Evolutionary conservation across 2,329 filamentous ascomycete species (phyloP).

Genomic region (Colletotrichum phormii): DNA sequence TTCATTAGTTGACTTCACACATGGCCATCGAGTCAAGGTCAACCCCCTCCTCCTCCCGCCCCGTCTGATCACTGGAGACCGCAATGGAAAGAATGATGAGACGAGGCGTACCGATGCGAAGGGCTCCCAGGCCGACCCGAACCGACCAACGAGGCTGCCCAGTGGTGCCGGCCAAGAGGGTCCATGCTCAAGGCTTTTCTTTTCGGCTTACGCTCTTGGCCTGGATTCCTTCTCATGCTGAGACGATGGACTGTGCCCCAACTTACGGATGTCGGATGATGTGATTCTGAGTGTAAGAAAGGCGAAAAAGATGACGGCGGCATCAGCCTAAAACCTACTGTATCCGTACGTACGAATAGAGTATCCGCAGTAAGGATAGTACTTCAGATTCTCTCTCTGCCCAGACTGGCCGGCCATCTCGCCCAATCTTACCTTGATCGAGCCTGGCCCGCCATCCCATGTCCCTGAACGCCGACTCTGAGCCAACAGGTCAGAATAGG

Average conservation of each 20-base stretch:
- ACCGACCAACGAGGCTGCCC: neutral
- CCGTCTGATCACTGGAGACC: neutral
- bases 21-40: neutral
- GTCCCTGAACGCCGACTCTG: neutral
- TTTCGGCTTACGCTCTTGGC: neutral
- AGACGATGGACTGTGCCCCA: constrained; percentile 23
- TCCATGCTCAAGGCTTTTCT: neutral
- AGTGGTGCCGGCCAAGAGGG: neutral
- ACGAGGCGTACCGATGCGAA: neutral
- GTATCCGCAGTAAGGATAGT: neutral
- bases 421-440: constrained; percentile 24
- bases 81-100: neutral
- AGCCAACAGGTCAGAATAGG: neutral
- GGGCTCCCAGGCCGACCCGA: neutral
- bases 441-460: constrained; percentile 27
- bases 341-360: neutral
- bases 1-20: neutral
- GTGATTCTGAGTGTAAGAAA: neutral
- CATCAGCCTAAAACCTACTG: neutral
- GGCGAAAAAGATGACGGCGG: neutral
- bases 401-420: constrained; percentile 1
- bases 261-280: neutral
- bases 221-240: neutral
- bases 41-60: neutral
- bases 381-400: too few relatives aligned